Evolutionary conservation across 768 basidiomycete species (phyloP), one percentile per base, ranked within the genome.

Genomic region (Phylloporus sp.): DNA sequence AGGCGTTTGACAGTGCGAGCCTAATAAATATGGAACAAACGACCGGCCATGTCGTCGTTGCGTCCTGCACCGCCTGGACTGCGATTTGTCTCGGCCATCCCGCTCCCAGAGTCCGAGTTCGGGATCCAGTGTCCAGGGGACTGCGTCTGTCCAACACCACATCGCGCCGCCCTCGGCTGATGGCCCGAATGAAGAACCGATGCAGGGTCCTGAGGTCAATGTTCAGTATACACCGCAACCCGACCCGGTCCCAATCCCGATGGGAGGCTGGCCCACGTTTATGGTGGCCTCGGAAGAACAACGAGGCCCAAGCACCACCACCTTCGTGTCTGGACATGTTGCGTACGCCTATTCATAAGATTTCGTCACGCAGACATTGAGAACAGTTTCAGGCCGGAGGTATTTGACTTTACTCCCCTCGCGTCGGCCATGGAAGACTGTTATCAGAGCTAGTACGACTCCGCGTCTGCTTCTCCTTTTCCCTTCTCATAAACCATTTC

Each of bases 1-100:
- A 62, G 40, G 26, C 26, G 23, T 45, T 43, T 20, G 24, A 18
- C 38, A 65, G 64, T 65, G 64, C 50, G 52, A 49, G 1, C 40
- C 65, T 29, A 6, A 0, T 4, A 52, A 60, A 20, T 68, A 53
- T 10, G 60, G 55, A 18, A 47, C 22, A 22, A 42, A 35, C 20
- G 54, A 62, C 54, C 50, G 42, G 5, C 54, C 63, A 32, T 67
- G 65, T 28, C 43, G 52, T 51, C 63, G 63, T 26, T 67, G 65
- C 54, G 39, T 54, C 42, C 36, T 1, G 29, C 56, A 54, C 13
- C 23, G 23, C 20, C 8, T 58, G 9, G 35, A 50, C 0, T 67
- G 65, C 26, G 48, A 15, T 31, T 38, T 67, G 11, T 2, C 53
- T 27, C 54, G 47, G n/a, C 36, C 4, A 16, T 34, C 56, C 32